Evolutionary conservation across 306 rosid genomes (phyloP).

Genomic region (Delonix regia): DNA sequence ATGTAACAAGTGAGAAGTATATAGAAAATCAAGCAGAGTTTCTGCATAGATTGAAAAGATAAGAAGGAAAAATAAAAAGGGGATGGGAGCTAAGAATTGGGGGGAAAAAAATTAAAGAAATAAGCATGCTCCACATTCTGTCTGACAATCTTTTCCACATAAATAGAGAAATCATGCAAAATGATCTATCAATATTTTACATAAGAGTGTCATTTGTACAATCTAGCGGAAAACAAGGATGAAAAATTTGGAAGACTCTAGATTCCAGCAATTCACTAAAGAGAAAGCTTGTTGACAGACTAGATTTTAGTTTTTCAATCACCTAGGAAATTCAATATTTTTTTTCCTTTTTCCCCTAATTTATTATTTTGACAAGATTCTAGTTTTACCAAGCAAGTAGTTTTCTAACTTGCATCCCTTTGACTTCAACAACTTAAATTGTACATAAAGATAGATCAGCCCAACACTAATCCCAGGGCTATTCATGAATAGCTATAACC

Average conservation of each 20-base stretch:
- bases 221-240: not conserved
- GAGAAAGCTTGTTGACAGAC: not conserved
- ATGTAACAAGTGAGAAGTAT: not conserved
- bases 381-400: not conserved
- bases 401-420: slow-evolving; percentile 9
- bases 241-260: not conserved
- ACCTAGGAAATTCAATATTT: slow-evolving; percentile 12
- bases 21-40: slow-evolving; percentile 2
- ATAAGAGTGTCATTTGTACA: not conserved
- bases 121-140: not conserved
- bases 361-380: slow-evolving; percentile 4
- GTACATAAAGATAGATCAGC: not conserved
- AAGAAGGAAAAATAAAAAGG: not conserved
- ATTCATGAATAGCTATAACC: not conserved
- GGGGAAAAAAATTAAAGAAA: not conserved
- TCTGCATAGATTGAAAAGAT: not conserved
- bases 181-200: not conserved
- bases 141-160: not conserved
- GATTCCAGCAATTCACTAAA: not conserved
- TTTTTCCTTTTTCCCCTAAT: not conserved
- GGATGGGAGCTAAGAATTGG: not conserved
- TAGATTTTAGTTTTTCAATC: slow-evolving; percentile 2
- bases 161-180: slow-evolving; percentile 4
- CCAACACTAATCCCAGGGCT: not conserved
- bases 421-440: not conserved